These are phyloP conservation scores for Boletus sensibilis DNA, from an alignment of 768 basidiomycete species.

Conservation along the genomic window DNA sequence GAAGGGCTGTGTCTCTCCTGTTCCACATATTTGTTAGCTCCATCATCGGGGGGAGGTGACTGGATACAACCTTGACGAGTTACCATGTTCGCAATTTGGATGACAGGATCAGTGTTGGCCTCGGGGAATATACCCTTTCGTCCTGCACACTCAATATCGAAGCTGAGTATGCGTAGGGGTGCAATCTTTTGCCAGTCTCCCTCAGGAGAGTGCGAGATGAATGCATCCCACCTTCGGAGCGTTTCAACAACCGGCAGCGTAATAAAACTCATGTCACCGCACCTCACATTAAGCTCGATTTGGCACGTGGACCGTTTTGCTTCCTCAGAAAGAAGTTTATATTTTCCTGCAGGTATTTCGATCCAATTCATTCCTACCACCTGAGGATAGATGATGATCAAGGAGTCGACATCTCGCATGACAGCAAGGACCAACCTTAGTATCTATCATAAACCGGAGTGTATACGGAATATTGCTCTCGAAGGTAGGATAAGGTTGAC, in stretches of 20 bases:
- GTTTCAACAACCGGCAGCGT: slow-evolving; percentile 4
- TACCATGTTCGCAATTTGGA: slow-evolving; percentile 99
- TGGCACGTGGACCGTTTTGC: slow-evolving; percentile 81
- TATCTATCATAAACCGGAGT: slow-evolving; percentile 97
- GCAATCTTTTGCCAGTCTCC: slow-evolving; percentile 91
- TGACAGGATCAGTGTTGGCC: slow-evolving; percentile 85
- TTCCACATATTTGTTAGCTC: slow-evolving; percentile 5
- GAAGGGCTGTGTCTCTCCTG: slow-evolving; percentile 91
- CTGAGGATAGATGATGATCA: slow-evolving; percentile 36
- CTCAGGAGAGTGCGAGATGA: slow-evolving; percentile 90
- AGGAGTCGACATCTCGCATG: not conserved
- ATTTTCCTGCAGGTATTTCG: slow-evolving; percentile 83
- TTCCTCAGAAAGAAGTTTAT: slow-evolving; percentile 55
- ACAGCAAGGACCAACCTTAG: slow-evolving; percentile 55
- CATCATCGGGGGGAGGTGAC: not conserved
- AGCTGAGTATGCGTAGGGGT: slow-evolving; percentile 90
- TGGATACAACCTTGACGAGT: slow-evolving; percentile 78
- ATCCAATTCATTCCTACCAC: slow-evolving; percentile 99
- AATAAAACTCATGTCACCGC: slow-evolving; percentile 19
- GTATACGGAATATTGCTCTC: slow-evolving; percentile 94
- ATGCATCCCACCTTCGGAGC: slow-evolving; percentile 64
- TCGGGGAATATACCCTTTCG: slow-evolving; percentile 98
- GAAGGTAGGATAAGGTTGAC: slow-evolving; percentile 61
- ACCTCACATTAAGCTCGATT: slow-evolving; percentile 81
- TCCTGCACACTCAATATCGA: slow-evolving; percentile 99